Conservation (phyloP, 164 flowering plant genomes). For the Tinospora cordifolia region DNA sequence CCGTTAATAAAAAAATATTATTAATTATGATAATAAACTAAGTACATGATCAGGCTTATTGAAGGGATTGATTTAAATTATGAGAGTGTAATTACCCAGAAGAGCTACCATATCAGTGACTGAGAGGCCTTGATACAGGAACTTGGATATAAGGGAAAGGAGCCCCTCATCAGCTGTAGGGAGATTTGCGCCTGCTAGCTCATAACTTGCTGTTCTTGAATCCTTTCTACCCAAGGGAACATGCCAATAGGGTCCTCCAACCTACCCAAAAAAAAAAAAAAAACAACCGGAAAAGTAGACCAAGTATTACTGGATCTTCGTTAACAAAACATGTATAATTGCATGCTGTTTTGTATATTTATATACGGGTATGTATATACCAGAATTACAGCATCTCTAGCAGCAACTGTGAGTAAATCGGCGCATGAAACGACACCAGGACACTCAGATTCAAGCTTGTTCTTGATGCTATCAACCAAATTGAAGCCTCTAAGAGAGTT, state of each 20-base stretch:
- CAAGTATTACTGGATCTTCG: neutral
- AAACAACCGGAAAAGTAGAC: neutral
- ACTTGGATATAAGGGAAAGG: conserved; percentile 50
- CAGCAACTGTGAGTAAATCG: conserved; percentile 84
- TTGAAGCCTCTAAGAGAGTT: conserved; percentile 64
- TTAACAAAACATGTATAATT: neutral
- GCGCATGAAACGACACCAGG: conserved; percentile 90
- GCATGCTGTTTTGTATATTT: neutral
- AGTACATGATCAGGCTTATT: no score
- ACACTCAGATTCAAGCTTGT: conserved; percentile 79
- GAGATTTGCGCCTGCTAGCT: conserved; percentile 39
- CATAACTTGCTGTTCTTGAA: conserved; percentile 54
- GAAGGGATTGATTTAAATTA: no score
- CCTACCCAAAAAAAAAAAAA: no score
- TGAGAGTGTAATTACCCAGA: conserved; percentile 38
- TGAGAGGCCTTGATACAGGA: conserved; percentile 68
- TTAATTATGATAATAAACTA: no score
- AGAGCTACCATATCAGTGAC: conserved; percentile 92
- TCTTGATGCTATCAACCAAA: conserved; percentile 68
- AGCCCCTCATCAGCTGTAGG: conserved; percentile 57
- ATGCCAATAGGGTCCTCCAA: conserved; percentile 95
- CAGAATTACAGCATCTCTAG: conserved; percentile 88
- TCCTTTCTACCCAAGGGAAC: conserved; percentile 90
- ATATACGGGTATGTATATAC: conserved; percentile 31
- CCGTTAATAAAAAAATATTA: no score